Evolutionary conservation across 345 rosid genomes (phyloP).

Genomic region (Laguncularia racemosa): DNA sequence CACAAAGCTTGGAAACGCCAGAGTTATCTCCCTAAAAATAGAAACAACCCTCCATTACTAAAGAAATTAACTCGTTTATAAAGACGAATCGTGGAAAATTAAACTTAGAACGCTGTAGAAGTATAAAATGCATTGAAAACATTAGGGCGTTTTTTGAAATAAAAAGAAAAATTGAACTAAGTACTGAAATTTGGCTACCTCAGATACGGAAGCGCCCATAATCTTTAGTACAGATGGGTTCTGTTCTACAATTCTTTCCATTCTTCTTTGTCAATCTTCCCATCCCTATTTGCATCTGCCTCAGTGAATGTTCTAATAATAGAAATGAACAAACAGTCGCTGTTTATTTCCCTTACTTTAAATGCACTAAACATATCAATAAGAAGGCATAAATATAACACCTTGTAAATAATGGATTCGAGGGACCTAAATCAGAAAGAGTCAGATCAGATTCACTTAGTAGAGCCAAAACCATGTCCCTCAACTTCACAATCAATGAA

Average conservation of each 20-base stretch:
- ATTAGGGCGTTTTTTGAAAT: no score
- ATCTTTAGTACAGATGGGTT: conserved; percentile 59
- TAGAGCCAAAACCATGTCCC: conserved; percentile 72
- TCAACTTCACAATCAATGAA: conserved; percentile 32
- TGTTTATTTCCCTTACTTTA: not conserved
- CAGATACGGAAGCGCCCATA: conserved; percentile 68
- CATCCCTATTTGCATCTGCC: conserved; percentile 58
- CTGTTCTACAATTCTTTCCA: conserved; percentile 51
- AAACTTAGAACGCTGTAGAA: no score
- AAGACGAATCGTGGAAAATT: no score
- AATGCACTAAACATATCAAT: not conserved
- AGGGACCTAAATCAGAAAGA: conserved; percentile 41
- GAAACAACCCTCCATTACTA: not conserved
- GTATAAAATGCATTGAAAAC: no score
- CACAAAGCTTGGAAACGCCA: conserved; percentile 51
- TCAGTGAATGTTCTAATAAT: conserved; percentile 47
- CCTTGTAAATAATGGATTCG: conserved; percentile 69
- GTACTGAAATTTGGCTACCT: conserved; percentile 26
- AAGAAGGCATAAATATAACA: conserved; percentile 6
- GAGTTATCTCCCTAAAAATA: conserved; percentile 46
- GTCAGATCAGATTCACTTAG: conserved; percentile 53
- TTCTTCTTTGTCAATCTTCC: conserved; percentile 68
- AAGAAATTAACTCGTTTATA: no score
- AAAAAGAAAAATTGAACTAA: not conserved
- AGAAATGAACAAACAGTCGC: conserved; percentile 1